Evolutionary conservation across 257 asterid species (phyloP).

Genomic region (Lavandula angustifolia): DNA sequence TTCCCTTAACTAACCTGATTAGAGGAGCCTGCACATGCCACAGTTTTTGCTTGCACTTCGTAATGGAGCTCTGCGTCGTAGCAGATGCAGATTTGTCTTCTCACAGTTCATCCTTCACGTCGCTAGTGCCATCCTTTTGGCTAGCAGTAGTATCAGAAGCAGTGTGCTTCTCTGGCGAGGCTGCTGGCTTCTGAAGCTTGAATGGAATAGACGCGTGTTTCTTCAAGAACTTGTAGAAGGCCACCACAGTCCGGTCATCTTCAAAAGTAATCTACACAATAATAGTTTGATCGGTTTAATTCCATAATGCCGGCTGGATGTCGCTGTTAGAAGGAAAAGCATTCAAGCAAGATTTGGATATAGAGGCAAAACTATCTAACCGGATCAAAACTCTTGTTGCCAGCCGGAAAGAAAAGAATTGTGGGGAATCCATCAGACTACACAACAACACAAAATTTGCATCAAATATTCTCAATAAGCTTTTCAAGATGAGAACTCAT

Average conservation of each 20-base stretch:
- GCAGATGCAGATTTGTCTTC: neutral
- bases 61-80: neutral
- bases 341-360: conserved; percentile 12
- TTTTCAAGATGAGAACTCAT: neutral
- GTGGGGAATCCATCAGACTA: conserved; percentile 98
- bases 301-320: neutral
- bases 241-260: conserved; percentile 85
- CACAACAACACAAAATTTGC: conserved; percentile 23
- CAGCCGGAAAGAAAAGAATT: conserved; percentile 93
- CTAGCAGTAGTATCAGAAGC: conserved; percentile 33
- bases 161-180: conserved; percentile 32
- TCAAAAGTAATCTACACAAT: conserved; percentile 63
- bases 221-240: conserved; percentile 88
- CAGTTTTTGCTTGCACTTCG: neutral
- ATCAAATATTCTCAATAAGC: conserved; percentile 17
- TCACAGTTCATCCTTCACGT: conserved; percentile 75
- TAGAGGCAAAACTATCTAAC: conserved; percentile 44
- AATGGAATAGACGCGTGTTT: conserved; percentile 87
- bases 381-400: conserved; percentile 96
- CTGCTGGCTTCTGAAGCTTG: conserved; percentile 76
- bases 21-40: neutral
- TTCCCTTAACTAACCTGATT: conserved; percentile 7
- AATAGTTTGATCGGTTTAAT: neutral
- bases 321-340: conserved; percentile 10
- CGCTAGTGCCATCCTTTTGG: conserved; percentile 35